phyloP scores from a whole-genome alignment of 768 basidiomycete species.

The Pholiota conissans region DNA sequence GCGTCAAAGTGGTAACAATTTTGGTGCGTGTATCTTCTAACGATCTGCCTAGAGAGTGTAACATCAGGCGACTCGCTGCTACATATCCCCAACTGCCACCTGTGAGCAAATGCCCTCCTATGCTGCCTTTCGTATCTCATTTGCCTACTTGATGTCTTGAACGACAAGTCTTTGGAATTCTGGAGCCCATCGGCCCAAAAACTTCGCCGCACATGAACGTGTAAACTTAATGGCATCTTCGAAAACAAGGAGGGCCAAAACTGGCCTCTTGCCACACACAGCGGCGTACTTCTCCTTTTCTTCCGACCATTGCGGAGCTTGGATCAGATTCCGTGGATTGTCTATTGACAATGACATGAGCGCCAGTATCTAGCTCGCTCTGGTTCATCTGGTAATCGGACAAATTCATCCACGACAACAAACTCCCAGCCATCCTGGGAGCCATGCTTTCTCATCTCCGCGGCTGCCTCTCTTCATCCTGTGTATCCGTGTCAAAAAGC shows the following conservation, averaged over 20 bases:
- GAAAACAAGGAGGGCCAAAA: not conserved
- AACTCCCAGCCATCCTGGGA: constrained; percentile 6
- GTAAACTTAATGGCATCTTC: not conserved
- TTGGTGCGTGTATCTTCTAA: no score
- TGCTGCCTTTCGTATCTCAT: not conserved
- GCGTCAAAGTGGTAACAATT: no score
- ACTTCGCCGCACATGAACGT: not conserved
- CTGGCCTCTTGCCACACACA: not conserved
- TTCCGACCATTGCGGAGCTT: constrained; percentile 13
- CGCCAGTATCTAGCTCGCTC: constrained; percentile 5
- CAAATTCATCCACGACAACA: not conserved
- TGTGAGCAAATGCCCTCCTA: no score
- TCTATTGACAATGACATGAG: not conserved
- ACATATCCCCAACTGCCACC: no score
- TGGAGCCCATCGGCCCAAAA: not conserved
- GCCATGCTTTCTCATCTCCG: constrained; percentile 15
- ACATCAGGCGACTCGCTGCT: no score
- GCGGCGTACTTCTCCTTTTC: not conserved
- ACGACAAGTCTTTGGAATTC: not conserved
- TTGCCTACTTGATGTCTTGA: not conserved
- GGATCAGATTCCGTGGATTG: not conserved
- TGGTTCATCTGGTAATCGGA: constrained; percentile 7
- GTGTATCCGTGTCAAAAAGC: constrained; percentile 6
- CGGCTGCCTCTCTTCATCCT: constrained; percentile 8
- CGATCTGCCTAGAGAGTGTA: no score